A percentile compares a stretch with the other conserved stretches of the same genome.
Conservation (phyloP, 176 grass and related monocot species). For the Juncus inflexus region DNA sequence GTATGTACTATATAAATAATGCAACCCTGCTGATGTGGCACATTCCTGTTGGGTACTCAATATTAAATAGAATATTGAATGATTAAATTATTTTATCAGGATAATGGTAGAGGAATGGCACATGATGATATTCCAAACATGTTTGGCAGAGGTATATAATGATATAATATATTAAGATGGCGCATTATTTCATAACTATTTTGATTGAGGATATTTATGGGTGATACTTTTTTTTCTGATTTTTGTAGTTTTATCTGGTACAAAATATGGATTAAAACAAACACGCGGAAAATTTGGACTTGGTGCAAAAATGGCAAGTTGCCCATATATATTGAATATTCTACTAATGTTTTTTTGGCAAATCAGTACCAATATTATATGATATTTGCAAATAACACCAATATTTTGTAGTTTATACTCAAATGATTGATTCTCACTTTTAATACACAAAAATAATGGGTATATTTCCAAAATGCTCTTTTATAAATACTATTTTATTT, state of each 20-base stretch:
- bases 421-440: not conserved
- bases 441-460: too few relatives aligned
- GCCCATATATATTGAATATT: slow-evolving; percentile 2
- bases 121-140: slow-evolving; percentile 99
- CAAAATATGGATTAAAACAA: slow-evolving; percentile 99
- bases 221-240: slow-evolving; percentile 20
- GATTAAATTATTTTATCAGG: slow-evolving; percentile 34
- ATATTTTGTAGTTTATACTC: slow-evolving; percentile 11
- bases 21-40: not conserved
- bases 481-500: slow-evolving; percentile 3
- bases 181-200: too few relatives aligned
- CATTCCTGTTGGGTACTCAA: not conserved
- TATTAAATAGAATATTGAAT: not conserved
- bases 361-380: too few relatives aligned
- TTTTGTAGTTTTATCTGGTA: slow-evolving; percentile 85
- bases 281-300: slow-evolving; percentile 98
- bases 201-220: too few relatives aligned
- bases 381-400: slow-evolving; percentile 13
- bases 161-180: not conserved
- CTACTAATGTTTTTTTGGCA: not conserved
- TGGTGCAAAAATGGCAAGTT: slow-evolving; percentile 89
- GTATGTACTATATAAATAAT: slow-evolving; percentile 33
- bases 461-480: not conserved
- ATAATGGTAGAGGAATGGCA: slow-evolving; percentile 95
- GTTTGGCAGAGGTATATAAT: slow-evolving; percentile 69